phyloP scores from a whole-genome alignment of 305 asterid species.

The Coffea humblotiana region DNA sequence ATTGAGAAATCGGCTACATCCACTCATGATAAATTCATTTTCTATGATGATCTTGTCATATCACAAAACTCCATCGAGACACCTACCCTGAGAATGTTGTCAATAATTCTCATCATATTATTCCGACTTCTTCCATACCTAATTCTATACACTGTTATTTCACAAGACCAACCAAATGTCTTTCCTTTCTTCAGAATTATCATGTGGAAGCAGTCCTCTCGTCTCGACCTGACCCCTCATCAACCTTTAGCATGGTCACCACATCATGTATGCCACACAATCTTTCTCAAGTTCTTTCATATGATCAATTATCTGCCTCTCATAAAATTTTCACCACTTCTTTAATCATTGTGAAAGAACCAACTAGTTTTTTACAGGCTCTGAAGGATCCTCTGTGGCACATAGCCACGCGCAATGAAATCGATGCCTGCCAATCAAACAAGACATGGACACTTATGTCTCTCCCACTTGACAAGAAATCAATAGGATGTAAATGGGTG shows the following conservation, averaged over 20 bases:
- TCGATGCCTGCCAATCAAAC: not conserved
- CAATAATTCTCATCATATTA: not conserved
- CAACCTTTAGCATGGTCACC: not conserved
- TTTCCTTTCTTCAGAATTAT: not conserved
- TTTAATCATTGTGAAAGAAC: not conserved
- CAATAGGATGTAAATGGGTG: not conserved
- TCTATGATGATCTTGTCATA: not conserved
- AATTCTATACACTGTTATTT: not conserved
- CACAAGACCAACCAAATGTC: not conserved
- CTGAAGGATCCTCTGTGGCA: not conserved
- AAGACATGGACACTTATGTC: not conserved
- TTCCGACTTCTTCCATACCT: not conserved
- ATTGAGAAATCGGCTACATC: not conserved
- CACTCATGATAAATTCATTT: not conserved
- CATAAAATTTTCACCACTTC: not conserved
- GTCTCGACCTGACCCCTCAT: not conserved
- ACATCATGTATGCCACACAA: not conserved
- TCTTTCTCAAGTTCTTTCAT: not conserved
- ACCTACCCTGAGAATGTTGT: not conserved
- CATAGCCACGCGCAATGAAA: not conserved
- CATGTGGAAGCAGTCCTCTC: not conserved
- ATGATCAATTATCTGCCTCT: too few species aligned
- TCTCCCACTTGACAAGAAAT: not conserved
- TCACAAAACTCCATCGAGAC: not conserved
- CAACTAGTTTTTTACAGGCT: not conserved